A percentile compares a stretch with the other conserved stretches of the same genome.
Evolutionary conservation across 306 rosid genomes (phyloP).

Genomic region (Senna siamea): DNA sequence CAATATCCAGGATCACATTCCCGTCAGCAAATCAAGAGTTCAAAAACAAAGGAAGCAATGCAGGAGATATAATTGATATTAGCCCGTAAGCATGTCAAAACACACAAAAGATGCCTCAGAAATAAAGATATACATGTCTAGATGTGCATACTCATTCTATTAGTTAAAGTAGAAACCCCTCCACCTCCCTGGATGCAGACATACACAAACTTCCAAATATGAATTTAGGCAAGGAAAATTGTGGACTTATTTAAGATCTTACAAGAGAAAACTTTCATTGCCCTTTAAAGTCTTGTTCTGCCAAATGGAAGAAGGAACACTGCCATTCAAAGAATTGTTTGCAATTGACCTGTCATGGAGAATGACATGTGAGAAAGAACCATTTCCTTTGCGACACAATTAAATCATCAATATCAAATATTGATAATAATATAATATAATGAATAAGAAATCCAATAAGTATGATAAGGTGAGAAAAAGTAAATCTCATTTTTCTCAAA

Average conservation of each 20-base stretch:
- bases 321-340: conserved; percentile 68
- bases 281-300: conserved; percentile 49
- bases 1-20: conserved; percentile 41
- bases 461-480: conserved; percentile 20
- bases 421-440: background rate
- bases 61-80: background rate
- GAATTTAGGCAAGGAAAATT: conserved; percentile 1
- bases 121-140: background rate
- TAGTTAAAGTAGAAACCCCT: background rate
- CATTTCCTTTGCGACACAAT: conserved; percentile 20
- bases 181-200: background rate
- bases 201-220: background rate
- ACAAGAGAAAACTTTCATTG: conserved; percentile 54
- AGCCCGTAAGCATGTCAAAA: background rate
- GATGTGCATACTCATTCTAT: background rate
- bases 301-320: conserved; percentile 76
- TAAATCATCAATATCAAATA: background rate
- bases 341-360: conserved; percentile 74
- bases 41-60: conserved; percentile 2
- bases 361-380: conserved; percentile 18
- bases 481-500: background rate
- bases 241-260: conserved; percentile 45
- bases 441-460: background rate
- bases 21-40: conserved; percentile 29
- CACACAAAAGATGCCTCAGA: conserved; percentile 2